Conservation (phyloP, 148 eudicot genomes). For the Diospyros lotus region DNA sequence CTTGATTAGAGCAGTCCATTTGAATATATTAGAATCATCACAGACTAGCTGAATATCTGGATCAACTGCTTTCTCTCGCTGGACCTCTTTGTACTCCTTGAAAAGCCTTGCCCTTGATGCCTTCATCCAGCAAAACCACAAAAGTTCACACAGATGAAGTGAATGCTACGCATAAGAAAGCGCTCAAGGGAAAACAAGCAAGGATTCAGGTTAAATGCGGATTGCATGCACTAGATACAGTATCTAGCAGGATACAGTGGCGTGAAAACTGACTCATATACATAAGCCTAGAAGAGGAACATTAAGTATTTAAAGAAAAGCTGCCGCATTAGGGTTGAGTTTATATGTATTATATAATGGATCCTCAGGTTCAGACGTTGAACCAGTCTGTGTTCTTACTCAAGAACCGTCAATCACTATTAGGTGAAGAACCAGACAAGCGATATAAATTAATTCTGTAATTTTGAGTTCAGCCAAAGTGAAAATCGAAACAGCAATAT, state of each 20-base stretch:
- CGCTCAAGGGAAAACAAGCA: background rate
- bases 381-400: too few species aligned
- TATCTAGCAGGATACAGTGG: background rate
- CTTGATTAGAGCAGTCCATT: conserved; percentile 80
- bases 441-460: too few species aligned
- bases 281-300: background rate
- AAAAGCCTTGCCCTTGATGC: conserved; percentile 93
- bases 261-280: background rate
- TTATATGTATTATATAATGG: too few species aligned
- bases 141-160: background rate
- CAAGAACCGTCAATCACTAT: too few species aligned
- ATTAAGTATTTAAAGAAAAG: background rate
- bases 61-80: conserved; percentile 81
- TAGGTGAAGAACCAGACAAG: too few species aligned
- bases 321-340: too few species aligned
- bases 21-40: conserved; percentile 47
- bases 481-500: too few species aligned
- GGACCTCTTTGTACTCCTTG: conserved; percentile 95
- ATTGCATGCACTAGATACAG: background rate
- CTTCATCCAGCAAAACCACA: conserved; percentile 24
- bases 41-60: conserved; percentile 90
- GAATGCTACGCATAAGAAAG: background rate
- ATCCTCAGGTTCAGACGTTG: too few species aligned
- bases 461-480: too few species aligned
- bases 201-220: background rate